These are phyloP conservation scores for Triangularia verruculosa DNA, from an alignment of 2,329 filamentous ascomycete genomes.

Conservation along the genomic window DNA sequence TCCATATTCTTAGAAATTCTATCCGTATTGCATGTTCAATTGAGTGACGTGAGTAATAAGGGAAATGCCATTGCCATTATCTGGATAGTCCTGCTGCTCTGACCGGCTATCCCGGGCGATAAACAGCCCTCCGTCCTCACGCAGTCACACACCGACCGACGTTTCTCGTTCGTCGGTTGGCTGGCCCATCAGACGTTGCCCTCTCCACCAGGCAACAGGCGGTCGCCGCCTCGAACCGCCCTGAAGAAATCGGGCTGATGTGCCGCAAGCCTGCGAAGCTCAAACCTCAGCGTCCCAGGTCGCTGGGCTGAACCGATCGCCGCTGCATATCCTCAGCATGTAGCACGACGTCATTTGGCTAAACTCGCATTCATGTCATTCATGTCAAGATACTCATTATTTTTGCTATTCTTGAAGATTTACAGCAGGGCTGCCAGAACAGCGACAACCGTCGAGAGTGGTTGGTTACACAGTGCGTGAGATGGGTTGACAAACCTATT, in stretches of 20 bases:
- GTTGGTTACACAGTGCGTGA: not conserved
- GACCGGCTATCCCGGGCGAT: not conserved
- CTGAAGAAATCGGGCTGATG: constrained; percentile 2
- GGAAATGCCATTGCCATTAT: not conserved
- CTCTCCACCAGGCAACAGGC: constrained; percentile 8
- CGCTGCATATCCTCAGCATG: constrained; percentile 10
- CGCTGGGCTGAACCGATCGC: constrained; percentile 10
- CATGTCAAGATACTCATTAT: not conserved
- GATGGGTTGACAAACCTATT: not conserved
- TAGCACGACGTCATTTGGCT: not conserved
- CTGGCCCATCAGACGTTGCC: not conserved
- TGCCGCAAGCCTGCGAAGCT: constrained; percentile 6
- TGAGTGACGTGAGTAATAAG: no score
- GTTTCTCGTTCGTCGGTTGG: not conserved
- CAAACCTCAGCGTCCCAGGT: constrained; percentile 3
- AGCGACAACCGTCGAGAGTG: not conserved
- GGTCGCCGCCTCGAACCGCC: not conserved
- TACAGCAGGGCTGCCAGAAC: not conserved
- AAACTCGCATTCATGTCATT: not conserved
- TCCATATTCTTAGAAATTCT: not conserved
- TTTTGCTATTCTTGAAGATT: not conserved
- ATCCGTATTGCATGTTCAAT: not conserved
- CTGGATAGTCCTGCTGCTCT: no score
- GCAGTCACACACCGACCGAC: not conserved
- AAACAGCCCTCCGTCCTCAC: not conserved